phyloP scores from a whole-genome alignment of 2,329 filamentous ascomycete genomes.

The Pseudogymnoascus sp. region DNA sequence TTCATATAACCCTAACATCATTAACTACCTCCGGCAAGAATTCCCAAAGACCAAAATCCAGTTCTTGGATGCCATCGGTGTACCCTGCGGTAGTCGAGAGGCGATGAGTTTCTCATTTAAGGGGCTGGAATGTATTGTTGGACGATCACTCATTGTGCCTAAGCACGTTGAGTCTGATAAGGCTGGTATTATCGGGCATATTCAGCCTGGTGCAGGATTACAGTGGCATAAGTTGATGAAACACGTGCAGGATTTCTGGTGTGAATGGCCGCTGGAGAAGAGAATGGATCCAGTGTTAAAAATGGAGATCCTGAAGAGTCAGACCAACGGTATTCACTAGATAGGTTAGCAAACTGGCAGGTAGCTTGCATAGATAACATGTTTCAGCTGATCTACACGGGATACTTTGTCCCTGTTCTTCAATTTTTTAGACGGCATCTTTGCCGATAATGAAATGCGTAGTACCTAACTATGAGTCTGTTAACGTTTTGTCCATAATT shows the following conservation, averaged over 20 bases:
- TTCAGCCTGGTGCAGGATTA: conserved; percentile 13
- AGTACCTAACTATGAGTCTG: too few relatives aligned
- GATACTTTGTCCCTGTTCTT: too few relatives aligned
- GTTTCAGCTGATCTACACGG: too few relatives aligned
- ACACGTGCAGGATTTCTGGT: conserved; percentile 16
- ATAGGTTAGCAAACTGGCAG: too few relatives aligned
- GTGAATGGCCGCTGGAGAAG: conserved; percentile 14
- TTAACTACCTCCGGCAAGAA: conserved; percentile 19
- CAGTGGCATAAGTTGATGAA: conserved; percentile 14
- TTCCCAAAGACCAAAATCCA: conserved; percentile 13
- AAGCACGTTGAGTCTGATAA: conserved; percentile 11
- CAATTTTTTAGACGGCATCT: too few relatives aligned
- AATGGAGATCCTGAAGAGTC: conserved; percentile 11
- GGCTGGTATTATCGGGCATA: conserved; percentile 14
- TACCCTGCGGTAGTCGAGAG: conserved; percentile 14
- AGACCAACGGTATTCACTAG: too few relatives aligned
- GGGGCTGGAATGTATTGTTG: conserved; percentile 14
- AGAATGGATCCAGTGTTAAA: conserved; percentile 15
- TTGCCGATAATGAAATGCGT: too few relatives aligned
- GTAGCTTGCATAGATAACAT: too few relatives aligned
- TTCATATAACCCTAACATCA: conserved; percentile 25
- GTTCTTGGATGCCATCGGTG: conserved; percentile 13
- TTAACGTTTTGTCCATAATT: too few relatives aligned
- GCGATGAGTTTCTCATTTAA: conserved; percentile 14
- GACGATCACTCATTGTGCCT: not conserved